These are phyloP conservation scores for Rhododendron griersonianum DNA, from an alignment of 148 eudicot species.

Conservation along the genomic window DNA sequence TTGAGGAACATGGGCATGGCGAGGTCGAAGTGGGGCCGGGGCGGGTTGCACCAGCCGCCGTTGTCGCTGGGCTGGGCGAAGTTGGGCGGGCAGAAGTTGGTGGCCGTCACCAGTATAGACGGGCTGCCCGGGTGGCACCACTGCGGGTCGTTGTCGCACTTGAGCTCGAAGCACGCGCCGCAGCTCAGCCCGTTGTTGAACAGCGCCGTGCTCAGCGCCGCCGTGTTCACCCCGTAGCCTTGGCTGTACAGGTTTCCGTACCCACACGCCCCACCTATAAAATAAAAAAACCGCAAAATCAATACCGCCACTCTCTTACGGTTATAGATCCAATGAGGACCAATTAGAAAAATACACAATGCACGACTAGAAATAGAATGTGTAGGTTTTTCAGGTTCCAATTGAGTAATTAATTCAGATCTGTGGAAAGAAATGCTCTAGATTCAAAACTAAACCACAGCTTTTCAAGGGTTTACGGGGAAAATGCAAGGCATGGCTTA, in stretches of 20 bases:
- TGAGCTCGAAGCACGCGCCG: constrained; percentile 50
- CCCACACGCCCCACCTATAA: constrained; percentile 52
- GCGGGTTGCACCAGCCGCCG: constrained; percentile 66
- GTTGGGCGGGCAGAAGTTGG: constrained; percentile 56
- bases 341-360: neutral
- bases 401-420: neutral
- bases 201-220: constrained; percentile 53
- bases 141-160: constrained; percentile 31
- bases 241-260: constrained; percentile 59
- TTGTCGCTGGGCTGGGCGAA: constrained; percentile 42
- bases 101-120: constrained; percentile 44
- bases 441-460: neutral
- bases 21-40: constrained; percentile 50
- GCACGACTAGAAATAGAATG: neutral
- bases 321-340: too few species aligned
- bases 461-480: neutral
- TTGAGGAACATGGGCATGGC: constrained; percentile 63
- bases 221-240: constrained; percentile 52
- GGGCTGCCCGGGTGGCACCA: constrained; percentile 54
- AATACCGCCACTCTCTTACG: neutral
- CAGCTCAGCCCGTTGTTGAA: constrained; percentile 56
- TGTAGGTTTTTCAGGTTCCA: neutral
- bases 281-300: neutral
- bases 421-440: neutral
- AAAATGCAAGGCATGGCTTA: neutral